These are phyloP conservation scores for Neofusicoccum sp. DNA, from an alignment of 2,329 filamentous ascomycete genomes.

Conservation along the genomic window DNA sequence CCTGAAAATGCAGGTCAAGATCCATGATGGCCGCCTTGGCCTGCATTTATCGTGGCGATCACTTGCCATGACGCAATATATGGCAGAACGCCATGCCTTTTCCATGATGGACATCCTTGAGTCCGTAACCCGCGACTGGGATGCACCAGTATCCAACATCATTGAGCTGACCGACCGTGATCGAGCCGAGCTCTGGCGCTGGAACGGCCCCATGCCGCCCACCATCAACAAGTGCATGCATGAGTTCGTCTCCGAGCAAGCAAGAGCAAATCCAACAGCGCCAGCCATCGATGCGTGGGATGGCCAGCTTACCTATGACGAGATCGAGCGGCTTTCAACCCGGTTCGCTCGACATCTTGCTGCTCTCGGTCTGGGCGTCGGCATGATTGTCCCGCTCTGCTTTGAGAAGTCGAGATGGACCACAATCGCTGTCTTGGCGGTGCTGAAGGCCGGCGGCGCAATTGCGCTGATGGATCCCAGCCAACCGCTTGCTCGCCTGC, in stretches of 20 bases:
- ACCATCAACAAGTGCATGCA: conserved; percentile 48
- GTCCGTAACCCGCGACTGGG: conserved; percentile 36
- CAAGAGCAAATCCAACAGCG: conserved; percentile 33
- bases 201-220: conserved; percentile 48
- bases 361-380: neutral
- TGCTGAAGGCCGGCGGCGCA: conserved; percentile 22
- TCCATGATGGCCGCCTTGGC: conserved; percentile 29
- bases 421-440: conserved; percentile 20
- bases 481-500: neutral
- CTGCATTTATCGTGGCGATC: conserved; percentile 45
- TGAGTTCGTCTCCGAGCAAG: conserved; percentile 44
- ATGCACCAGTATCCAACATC: conserved; percentile 31
- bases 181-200: conserved; percentile 47
- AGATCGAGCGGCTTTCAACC: conserved; percentile 37
- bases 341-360: neutral
- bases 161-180: conserved; percentile 40
- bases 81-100: conserved; percentile 43
- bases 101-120: conserved; percentile 38
- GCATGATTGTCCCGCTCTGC: conserved; percentile 17
- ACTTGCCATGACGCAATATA: conserved; percentile 43
- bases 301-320: conserved; percentile 47
- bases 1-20: neutral
- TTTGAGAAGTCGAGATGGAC: conserved; percentile 23
- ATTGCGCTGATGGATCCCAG: neutral
- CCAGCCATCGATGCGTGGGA: conserved; percentile 53